These are phyloP conservation scores for Aaosphaeria pasadenensis DNA, from an alignment of 2,329 filamentous ascomycete species.

Conservation along the genomic window DNA sequence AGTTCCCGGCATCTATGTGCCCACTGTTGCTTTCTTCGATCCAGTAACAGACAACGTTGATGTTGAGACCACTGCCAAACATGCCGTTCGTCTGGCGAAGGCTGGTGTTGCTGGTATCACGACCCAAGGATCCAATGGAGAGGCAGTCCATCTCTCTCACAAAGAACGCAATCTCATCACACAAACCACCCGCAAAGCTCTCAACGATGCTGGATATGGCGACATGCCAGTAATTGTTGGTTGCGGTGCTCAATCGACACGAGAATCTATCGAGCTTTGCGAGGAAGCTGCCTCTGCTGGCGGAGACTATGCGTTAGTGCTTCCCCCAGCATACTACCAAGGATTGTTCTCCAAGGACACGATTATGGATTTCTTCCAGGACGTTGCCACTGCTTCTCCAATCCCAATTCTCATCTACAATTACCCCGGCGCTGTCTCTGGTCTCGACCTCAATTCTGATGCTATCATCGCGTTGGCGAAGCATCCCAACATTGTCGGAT, in stretches of 20 bases:
- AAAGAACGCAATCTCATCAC: conserved; percentile 69
- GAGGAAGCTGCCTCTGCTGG: conserved; percentile 66
- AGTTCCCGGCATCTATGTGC: conserved; percentile 43
- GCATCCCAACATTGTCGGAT: conserved; percentile 65
- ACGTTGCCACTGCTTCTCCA: conserved; percentile 61
- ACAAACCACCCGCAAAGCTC: conserved; percentile 64
- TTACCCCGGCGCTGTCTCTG: conserved; percentile 62
- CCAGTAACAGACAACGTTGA: conserved; percentile 41
- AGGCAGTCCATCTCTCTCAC: conserved; percentile 74
- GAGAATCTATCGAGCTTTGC: conserved; percentile 69
- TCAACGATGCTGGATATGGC: conserved; percentile 64
- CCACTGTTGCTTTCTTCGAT: conserved; percentile 45
- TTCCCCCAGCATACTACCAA: conserved; percentile 76
- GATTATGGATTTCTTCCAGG: conserved; percentile 62
- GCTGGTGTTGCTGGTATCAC: conserved; percentile 72
- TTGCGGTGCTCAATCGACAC: conserved; percentile 69
- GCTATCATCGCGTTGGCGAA: conserved; percentile 57
- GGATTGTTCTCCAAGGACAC: conserved; percentile 60
- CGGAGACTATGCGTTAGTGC: conserved; percentile 71
- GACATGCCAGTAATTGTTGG: conserved; percentile 73
- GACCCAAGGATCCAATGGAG: conserved; percentile 78
- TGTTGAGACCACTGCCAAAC: conserved; percentile 37
- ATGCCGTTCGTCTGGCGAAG: conserved; percentile 66
- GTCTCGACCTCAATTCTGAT: conserved; percentile 64
- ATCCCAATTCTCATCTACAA: conserved; percentile 69